Evolutionary conservation across 2,329 filamentous ascomycete genomes (phyloP).

Genomic region (Fusarium virguliforme): DNA sequence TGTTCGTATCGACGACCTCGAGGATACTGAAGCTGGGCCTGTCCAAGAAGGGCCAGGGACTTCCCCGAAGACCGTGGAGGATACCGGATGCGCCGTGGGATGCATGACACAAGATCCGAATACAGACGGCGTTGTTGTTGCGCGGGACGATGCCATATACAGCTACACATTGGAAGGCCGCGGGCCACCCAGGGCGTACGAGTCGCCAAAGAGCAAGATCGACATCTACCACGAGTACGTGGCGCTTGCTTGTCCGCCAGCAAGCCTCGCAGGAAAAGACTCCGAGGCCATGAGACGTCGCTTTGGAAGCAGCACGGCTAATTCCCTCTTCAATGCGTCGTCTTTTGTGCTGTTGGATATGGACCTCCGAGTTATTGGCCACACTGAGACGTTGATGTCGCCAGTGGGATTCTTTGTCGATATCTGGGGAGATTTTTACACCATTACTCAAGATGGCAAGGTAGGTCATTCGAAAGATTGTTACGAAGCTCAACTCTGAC

Average conservation of each 20-base stretch:
- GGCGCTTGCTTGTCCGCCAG: slow-evolving; percentile 85
- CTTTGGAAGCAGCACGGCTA: slow-evolving; percentile 79
- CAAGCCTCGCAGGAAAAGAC: slow-evolving; percentile 66
- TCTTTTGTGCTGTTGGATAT: slow-evolving; percentile 94
- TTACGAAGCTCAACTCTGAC: slow-evolving; percentile 32
- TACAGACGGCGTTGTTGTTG: slow-evolving; percentile 90
- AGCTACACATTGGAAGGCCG: slow-evolving; percentile 90
- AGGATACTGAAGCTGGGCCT: slow-evolving; percentile 90
- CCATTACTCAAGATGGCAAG: slow-evolving; percentile 94
- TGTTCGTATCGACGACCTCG: slow-evolving; percentile 93
- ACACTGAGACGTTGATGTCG: slow-evolving; percentile 87
- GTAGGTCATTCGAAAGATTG: slow-evolving; percentile 60
- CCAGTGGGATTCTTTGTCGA: slow-evolving; percentile 85
- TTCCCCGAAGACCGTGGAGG: slow-evolving; percentile 92
- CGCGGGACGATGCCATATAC: slow-evolving; percentile 94
- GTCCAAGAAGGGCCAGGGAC: slow-evolving; percentile 89
- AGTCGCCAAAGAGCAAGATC: slow-evolving; percentile 89
- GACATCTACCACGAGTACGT: slow-evolving; percentile 88
- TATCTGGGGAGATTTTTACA: slow-evolving; percentile 92
- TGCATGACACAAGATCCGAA: slow-evolving; percentile 92
- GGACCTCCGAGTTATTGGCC: slow-evolving; percentile 89
- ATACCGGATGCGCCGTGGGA: slow-evolving; percentile 90
- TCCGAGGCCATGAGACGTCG: slow-evolving; percentile 77
- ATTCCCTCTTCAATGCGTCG: slow-evolving; percentile 87
- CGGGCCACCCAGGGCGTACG: slow-evolving; percentile 90